Base-by-base conservation (phyloP, 1,284 basidiomycete species). In the Puccinia horiana region DNA sequence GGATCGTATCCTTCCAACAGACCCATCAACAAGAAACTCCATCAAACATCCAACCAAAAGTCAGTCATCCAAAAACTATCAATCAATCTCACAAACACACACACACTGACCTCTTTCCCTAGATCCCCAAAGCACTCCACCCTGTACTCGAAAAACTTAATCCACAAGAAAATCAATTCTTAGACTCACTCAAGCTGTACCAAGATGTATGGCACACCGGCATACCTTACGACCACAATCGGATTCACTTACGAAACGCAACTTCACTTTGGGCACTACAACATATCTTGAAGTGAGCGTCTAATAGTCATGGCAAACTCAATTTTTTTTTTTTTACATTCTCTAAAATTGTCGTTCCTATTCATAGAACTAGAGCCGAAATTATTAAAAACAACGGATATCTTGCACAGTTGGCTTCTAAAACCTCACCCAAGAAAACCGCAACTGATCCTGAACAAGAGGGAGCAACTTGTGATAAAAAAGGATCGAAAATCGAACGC, bases 381-480 rank as follows among this genome's bases (percentile, higher is more conserved):
- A 90, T 99, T n/a, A 89, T 98, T 23, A 96, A 96, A 86, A 97
- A 96, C 87, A 98, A 98, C 86, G 95, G 98, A 84, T 91, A 92
- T 69, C 90, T 98, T 18, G 90, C 92, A 0, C 90, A 92, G 84
- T 90, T 91, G 5, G 87, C 89, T 0, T 91, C 93, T 88, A 86
- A 89, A 20, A 88, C 89, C 82, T 87, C 89, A 52, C 86, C 89
- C 9, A 47, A 58, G 26, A 35, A 26, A 32, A 26, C 29, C 29
- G 4, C n/a, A 26, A 16, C 23, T 29, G 23, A 63, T 6, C 23
- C 70, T 18, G 47, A 73, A 8, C 6, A 2, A 20, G 47, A 49
- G 32, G 47, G 47, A 20, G 40, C 23, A 73, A 29, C 1, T 37
- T 11, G 16, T 26, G 11, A 32, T 11, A 32, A 32, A 37, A 29